A percentile compares a stretch with the other conserved stretches of the same genome.
Conservation (phyloP, 2,329 filamentous ascomycete genomes). For the Sporothrix sp. region DNA sequence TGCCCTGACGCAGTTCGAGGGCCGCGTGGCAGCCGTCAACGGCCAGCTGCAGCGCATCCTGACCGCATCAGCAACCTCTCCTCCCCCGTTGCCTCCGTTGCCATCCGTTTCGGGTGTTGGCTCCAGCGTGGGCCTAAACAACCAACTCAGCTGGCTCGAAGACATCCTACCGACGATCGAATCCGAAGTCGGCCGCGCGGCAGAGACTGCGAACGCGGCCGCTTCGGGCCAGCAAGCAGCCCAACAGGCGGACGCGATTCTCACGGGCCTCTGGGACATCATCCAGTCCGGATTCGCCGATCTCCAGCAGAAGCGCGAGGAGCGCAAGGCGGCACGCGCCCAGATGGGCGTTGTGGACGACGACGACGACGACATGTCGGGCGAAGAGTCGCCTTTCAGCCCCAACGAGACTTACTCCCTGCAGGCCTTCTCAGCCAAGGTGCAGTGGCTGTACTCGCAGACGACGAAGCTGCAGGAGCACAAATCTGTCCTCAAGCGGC, state of each 20-base stretch:
- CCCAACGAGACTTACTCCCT: slow-evolving; percentile 58
- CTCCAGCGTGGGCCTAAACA: slow-evolving; percentile 48
- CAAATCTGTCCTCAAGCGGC: slow-evolving; percentile 77
- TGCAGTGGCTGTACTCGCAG: slow-evolving; percentile 69
- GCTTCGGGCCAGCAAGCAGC: slow-evolving; percentile 31
- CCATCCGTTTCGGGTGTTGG: slow-evolving; percentile 46
- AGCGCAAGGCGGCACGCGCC: slow-evolving; percentile 41
- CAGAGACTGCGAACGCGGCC: slow-evolving; percentile 24
- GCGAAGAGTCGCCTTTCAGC: slow-evolving; percentile 47
- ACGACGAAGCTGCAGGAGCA: slow-evolving; percentile 75
- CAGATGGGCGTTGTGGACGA: slow-evolving; percentile 51
- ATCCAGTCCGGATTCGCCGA: slow-evolving; percentile 47
- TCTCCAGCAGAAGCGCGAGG: slow-evolving; percentile 43
- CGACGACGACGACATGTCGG: slow-evolving; percentile 53
- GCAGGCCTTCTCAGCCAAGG: slow-evolving; percentile 63
- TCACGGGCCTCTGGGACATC: slow-evolving; percentile 48
- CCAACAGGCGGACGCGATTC: slow-evolving; percentile 47
- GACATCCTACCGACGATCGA: slow-evolving; percentile 45
- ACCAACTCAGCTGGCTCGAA: slow-evolving; percentile 61
- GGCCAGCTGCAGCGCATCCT: slow-evolving; percentile 53
- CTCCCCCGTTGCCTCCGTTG: slow-evolving; percentile 45
- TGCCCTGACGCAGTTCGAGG: slow-evolving; percentile 34
- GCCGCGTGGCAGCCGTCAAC: slow-evolving; percentile 53
- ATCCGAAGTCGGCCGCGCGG: slow-evolving; percentile 30
- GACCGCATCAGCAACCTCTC: slow-evolving; percentile 31